Evolutionary conservation across 192 early-diverging fungal species (phyloP).

Genomic region (Podila epigama): DNA sequence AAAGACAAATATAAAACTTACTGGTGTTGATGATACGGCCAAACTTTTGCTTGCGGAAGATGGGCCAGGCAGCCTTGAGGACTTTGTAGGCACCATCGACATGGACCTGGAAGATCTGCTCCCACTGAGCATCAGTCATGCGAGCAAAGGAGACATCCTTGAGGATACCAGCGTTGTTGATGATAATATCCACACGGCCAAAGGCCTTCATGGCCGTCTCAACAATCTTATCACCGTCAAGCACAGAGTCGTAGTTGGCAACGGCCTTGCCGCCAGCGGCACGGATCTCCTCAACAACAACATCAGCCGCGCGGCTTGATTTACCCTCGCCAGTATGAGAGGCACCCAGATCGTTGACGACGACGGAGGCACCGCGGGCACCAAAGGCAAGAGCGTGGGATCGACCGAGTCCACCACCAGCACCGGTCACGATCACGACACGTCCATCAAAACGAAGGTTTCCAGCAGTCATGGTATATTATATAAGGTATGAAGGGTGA

Average conservation of each 20-base stretch:
- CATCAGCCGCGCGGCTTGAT: slow-evolving; percentile 82
- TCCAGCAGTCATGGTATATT: slow-evolving; percentile 22
- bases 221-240: slow-evolving; percentile 94
- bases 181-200: slow-evolving; percentile 81
- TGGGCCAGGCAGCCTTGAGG: slow-evolving; percentile 94
- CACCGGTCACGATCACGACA: slow-evolving; percentile 95
- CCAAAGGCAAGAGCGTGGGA: slow-evolving; percentile 92
- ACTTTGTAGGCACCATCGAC: slow-evolving; percentile 95
- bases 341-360: slow-evolving; percentile 93
- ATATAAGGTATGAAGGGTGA: too few species aligned
- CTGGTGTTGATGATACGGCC: slow-evolving; percentile 94
- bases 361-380: slow-evolving; percentile 86
- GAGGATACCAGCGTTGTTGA: slow-evolving; percentile 99
- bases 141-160: slow-evolving; percentile 93
- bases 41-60: slow-evolving; percentile 93
- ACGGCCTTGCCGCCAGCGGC: slow-evolving; percentile 88
- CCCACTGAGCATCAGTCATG: slow-evolving; percentile 95
- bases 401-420: slow-evolving; percentile 90
- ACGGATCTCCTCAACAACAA: slow-evolving; percentile 91
- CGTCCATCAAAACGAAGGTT: slow-evolving; percentile 75
- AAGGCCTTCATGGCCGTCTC: slow-evolving; percentile 89
- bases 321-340: slow-evolving; percentile 77
- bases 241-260: slow-evolving; percentile 93
- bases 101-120: slow-evolving; percentile 90
- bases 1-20: slow-evolving; percentile 2